A percentile compares a stretch with the other conserved stretches of the same genome.
phyloP scores from a whole-genome alignment of 2,329 filamentous ascomycete species.

The Aspergillus proliferans region DNA sequence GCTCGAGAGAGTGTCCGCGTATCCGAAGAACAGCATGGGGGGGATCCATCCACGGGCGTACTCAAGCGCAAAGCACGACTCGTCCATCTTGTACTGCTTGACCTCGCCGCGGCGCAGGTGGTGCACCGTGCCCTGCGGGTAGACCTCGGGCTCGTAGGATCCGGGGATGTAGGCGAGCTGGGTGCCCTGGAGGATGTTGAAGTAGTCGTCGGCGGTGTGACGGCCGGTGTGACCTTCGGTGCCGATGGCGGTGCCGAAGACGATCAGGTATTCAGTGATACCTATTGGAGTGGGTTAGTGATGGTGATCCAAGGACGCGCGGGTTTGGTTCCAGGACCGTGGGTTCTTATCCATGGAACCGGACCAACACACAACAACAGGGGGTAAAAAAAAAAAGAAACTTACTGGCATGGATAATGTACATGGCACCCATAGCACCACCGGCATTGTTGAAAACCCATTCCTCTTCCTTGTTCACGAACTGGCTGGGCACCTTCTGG shows the following conservation, averaged over 20 bases:
- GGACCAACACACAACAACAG: background rate
- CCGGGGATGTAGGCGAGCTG: slow-evolving; percentile 36
- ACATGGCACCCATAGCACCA: slow-evolving; percentile 88
- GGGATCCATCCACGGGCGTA: slow-evolving; percentile 71
- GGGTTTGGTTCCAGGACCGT: background rate
- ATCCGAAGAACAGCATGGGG: slow-evolving; percentile 86
- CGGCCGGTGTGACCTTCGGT: slow-evolving; percentile 85
- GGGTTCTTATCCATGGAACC: background rate
- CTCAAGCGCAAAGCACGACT: slow-evolving; percentile 34
- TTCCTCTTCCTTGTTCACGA: slow-evolving; percentile 67
- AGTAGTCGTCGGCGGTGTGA: slow-evolving; percentile 91
- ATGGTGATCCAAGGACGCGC: background rate
- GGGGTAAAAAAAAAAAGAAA: background rate
- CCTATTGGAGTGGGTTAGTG: slow-evolving; percentile 12
- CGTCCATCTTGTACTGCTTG: slow-evolving; percentile 58
- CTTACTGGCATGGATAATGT: slow-evolving; percentile 77
- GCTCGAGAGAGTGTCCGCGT: slow-evolving; percentile 70
- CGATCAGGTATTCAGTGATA: slow-evolving; percentile 83
- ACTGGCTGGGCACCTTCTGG: slow-evolving; percentile 37
- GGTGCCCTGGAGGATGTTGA: slow-evolving; percentile 65
- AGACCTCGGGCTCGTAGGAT: slow-evolving; percentile 32
- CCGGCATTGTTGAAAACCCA: slow-evolving; percentile 93
- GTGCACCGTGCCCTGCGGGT: slow-evolving; percentile 33
- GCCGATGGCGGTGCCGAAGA: slow-evolving; percentile 61
- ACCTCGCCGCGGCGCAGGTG: slow-evolving; percentile 57